Evolutionary conservation across 2,329 filamentous ascomycete genomes (phyloP).

Genomic region (Trichophyton benhamiae): DNA sequence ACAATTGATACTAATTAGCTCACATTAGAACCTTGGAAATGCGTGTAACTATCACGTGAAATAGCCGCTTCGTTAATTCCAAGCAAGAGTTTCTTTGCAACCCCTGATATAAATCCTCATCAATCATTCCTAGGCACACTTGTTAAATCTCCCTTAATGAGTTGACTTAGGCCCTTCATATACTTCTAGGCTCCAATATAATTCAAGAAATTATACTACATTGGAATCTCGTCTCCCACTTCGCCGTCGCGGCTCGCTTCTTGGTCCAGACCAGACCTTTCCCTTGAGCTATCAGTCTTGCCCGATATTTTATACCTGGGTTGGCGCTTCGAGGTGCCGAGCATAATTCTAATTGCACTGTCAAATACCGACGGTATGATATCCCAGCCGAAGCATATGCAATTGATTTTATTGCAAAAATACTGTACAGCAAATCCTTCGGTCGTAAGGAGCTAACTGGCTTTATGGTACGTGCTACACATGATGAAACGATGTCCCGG

Average conservation of each 20-base stretch:
- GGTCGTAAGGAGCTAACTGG: conserved; percentile 24
- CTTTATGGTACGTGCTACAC: conserved; percentile 30
- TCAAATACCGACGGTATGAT: not conserved
- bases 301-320: not conserved
- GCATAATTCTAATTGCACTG: not conserved
- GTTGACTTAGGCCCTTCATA: not conserved
- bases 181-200: not conserved
- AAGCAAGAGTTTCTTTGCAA: no score
- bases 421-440: conserved; percentile 26
- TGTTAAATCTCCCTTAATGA: not conserved
- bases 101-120: not conserved
- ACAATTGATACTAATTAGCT: not conserved
- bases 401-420: not conserved
- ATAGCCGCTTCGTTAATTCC: no score
- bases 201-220: not conserved
- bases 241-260: not conserved
- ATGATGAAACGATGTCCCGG: conserved; percentile 35
- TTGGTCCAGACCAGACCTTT: not conserved
- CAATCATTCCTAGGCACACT: no score
- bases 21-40: not conserved
- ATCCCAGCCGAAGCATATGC: not conserved
- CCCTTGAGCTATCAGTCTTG: not conserved
- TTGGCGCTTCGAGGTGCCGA: not conserved
- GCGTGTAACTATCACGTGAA: not conserved
- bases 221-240: not conserved